Base-by-base conservation (phyloP, 331 rosid genomes). In the Pyrus hybrid region DNA sequence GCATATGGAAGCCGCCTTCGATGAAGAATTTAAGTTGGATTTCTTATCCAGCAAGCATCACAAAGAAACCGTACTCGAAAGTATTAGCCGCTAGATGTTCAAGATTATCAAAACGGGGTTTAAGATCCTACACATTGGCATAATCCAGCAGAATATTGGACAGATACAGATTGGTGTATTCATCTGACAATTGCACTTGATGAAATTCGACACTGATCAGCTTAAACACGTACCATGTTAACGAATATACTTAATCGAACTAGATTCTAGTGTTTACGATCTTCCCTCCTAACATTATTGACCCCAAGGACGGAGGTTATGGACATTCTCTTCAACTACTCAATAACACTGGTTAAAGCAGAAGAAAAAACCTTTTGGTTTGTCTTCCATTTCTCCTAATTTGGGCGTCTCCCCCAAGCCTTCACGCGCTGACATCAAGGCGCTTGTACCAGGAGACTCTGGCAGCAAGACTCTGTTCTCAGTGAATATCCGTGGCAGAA, bases 381-480 rank as follows among this genome's bases (percentile, higher is more conserved):
- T 79, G 29, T 78, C 77, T 83, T 89, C 96, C 61, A 79, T 89
- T 41, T 79, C 80, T 60, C 78, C 81, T 86, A 41, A 41, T 41
- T 86, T 91, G 1, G 91, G 93, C 22, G 89, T 93, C 63, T 87
- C 90, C 63, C 91, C 88, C 0, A 76, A 76, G 72, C 81, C 91
- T 72, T 83, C 91, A 7, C 82, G 78, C 63, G 85, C 80, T 20
- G 91, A 89, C 94, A 93, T 93, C 79, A 91, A 86, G 22, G 98
- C 90, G 78, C 96, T 93, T 25, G 98, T 93, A 43, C 97, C 97
- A 0, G 98, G 98, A 64, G 98, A 93, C 80, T 93, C 94, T 0
- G 97, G 97, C 1, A 93, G 84, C 64, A 93, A 84, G 63, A 93
- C 80, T 0, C 80, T 20, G 80, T 93, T 93, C 87, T 91, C 89